phyloP scores from a whole-genome alignment of 2,329 filamentous ascomycete species.

The Pseudogymnoascus sp. region DNA sequence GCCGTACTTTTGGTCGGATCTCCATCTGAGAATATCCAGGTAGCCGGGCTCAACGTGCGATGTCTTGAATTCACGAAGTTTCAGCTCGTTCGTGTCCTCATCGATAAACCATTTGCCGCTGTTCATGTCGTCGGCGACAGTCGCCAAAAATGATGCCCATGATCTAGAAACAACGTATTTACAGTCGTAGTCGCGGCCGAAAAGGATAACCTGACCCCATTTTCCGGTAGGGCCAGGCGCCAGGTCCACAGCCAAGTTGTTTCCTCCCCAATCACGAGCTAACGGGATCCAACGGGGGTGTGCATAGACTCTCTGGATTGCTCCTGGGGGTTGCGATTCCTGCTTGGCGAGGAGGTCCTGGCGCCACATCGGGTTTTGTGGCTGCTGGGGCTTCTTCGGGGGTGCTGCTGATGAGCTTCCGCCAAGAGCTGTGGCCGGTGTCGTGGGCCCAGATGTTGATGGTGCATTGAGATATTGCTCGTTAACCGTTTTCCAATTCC shows the following conservation, averaged over 20 bases:
- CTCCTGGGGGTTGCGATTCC: constrained; percentile 77
- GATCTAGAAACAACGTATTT: constrained; percentile 95
- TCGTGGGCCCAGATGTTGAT: constrained; percentile 49
- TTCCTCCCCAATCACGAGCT: constrained; percentile 96
- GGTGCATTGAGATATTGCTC: constrained; percentile 65
- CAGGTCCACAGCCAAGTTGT: constrained; percentile 90
- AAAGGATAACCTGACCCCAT: constrained; percentile 96
- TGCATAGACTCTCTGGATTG: constrained; percentile 86
- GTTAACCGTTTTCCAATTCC: constrained; percentile 91
- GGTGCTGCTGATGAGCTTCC: constrained; percentile 61
- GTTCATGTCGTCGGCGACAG: constrained; percentile 81
- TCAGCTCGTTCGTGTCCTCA: constrained; percentile 85
- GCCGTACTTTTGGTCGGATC: constrained; percentile 91
- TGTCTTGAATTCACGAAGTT: constrained; percentile 84
- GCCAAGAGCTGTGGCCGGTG: constrained; percentile 65
- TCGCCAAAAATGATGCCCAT: constrained; percentile 80
- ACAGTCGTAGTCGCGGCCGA: constrained; percentile 95
- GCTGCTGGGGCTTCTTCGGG: constrained; percentile 51
- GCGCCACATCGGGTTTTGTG: constrained; percentile 62
- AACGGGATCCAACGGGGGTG: constrained; percentile 94
- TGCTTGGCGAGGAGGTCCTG: constrained; percentile 78
- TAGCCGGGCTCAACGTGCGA: constrained; percentile 86
- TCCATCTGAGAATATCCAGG: constrained; percentile 90
- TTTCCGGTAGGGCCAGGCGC: constrained; percentile 81
- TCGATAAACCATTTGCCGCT: constrained; percentile 89